Base-by-base conservation (phyloP, 73 alveolate species). In the Urostyla sp. region DNA sequence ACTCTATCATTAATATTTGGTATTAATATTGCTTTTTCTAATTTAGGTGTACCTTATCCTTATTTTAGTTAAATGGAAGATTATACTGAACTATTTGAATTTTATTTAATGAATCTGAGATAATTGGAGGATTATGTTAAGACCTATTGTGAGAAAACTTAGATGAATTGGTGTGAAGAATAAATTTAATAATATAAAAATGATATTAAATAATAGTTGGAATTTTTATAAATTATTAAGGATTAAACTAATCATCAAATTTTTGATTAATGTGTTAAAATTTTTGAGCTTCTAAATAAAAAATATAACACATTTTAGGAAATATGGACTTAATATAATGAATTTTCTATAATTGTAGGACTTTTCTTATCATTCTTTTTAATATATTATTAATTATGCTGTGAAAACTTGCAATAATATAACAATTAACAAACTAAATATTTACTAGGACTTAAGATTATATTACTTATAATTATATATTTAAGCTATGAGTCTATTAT, bases 31-130 rank as follows among this genome's bases (percentile, higher is more conserved):
- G 72, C 83, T 21, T 69, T 48, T 30, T 69, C n/a, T 16, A 69
- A 69, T 35, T 15, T 69, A 1, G 83, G 83, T 2, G 69, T 69
- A 5, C 27, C 18, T 1, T 31, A 69, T 69, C 83, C 83, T 27
- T 20, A 10, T 1, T 69, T 69, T 28, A 4, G 5, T 3, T 10
- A 30, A 20, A 2, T 46, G 0, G 53, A 21, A 7, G 18, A 24
- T 10, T 54, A 27, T 23, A 24, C 44, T 69, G 18, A 21, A n/a
- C n/a, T n/a, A 23, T 4, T 10, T 3, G 52, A 48, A 4, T 20
- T 20, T 27, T 23, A n/a, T 30, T 28, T 11, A 21, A 4, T 27
- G 27, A 69, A 45, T 48, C 27, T 69, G 20, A 10, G 18, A 6
- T 45, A 49, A 23, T 21, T 69, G 3, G 34, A 69, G 35, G 7